Base-by-base conservation (phyloP, 768 basidiomycete genomes). In the Lactarius psammicola region DNA sequence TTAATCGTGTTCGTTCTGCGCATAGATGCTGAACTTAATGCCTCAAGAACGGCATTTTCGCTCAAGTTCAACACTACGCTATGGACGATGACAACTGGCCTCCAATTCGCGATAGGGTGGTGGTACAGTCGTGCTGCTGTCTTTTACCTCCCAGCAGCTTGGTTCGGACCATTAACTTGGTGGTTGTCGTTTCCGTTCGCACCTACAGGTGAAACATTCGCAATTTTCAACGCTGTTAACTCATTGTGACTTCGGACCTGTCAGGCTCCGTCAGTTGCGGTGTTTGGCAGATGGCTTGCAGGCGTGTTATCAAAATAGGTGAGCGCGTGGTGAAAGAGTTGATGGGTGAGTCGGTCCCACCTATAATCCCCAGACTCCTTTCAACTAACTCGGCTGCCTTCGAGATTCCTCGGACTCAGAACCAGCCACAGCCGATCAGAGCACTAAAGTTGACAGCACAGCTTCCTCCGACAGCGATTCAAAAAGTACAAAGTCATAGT, bases 261-360 rank as follows among this genome's bases (percentile, higher is more conserved):
- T 57, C 68, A 95, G 95, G 96, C 13, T 91, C 94, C 13, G 89
- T 99, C 66, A 94, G 93, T 71, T 93, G 94, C 49, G 92, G 90
- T 1, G 85, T 94, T 46, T 99, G 96, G 96, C 91, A 94, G 73
- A 92, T 97, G 87, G 91, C 94, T 9, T 95, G 94, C 76, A 87
- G 85, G 69, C 82, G 94, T 59, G 89, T 94, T n/a, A 82, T 98
- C 64, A 82, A 84, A 65, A 81, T 88, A n/a, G 82, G 87, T 54
- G 92, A 94, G 75, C 82, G 85, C 10, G 61, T 65, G 20, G 66
- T 59, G 60, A 70, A 60, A 38, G 69, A 70, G 23, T 49, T 63
- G 15, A 57, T 31, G 26, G 33, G 69, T 70, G 49, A 65, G 68
- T 40, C 31, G 11, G 26, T 34, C 51, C 53, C 40, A 49, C 17